Base-by-base conservation (phyloP, 2,329 filamentous ascomycete genomes). In the Ceratocystis variospora region DNA sequence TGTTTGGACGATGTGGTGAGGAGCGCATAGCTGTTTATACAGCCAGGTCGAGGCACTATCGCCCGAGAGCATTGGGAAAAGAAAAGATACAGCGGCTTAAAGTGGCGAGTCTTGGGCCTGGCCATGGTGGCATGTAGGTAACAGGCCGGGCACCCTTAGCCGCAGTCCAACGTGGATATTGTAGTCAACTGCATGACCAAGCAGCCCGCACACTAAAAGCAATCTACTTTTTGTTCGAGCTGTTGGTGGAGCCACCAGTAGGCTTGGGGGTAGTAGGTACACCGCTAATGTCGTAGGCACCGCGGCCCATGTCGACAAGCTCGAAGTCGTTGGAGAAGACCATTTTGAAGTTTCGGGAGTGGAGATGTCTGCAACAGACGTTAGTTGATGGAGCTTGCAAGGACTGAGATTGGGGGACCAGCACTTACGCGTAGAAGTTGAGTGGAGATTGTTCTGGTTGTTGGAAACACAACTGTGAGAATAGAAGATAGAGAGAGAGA, bases 211-310 rank as follows among this genome's bases (percentile, higher is more conserved):
- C 37, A 41, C 10, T 41, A 12, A 15, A 5, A 15, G 10, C 3
- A 1, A 15, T 41, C 37, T 41, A 41, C 0, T 41, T 41, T 41
- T 41, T 41, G 37, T 41, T 41, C 3, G 37, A 5, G 37, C 37
- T 41, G 68, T 69, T 70, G 70, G 61, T 55, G 46, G 64, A 62
- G 67, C 31, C n/a, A 41, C 45, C 4, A 57, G 31, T 50, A 28
- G 31, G 17, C 25, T 22, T 12, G 50, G 62, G 8, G 28, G 31
- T 25, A n/a, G 22, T 31, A 28, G n/a, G 46, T 28, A 31, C 53
- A 57, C 78, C 78, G 28, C 79, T 81, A 69, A 78, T 80, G 70
- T 81, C 79, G 71, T 81, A 81, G 69, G 78, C 79, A 67, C 79
- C 79, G 67, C 79, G 76, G 68, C 78, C 79, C 77, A 80, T 80